These are phyloP conservation scores for Cystofilobasidium ferigula DNA, from an alignment of 768 basidiomycete genomes.

Conservation along the genomic window DNA sequence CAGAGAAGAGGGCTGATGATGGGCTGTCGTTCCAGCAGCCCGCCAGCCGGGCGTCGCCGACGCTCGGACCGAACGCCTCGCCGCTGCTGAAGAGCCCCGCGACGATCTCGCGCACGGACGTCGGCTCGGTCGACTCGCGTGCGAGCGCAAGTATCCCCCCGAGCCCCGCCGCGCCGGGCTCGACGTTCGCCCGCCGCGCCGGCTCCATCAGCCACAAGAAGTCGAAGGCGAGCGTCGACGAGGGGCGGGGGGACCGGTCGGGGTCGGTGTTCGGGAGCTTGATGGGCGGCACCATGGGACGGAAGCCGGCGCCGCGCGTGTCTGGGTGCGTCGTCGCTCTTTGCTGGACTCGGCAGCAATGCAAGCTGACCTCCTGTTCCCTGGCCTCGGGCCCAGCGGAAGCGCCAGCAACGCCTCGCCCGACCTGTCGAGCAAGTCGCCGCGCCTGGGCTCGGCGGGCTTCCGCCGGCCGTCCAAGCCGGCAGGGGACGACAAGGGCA, in stretches of 20 bases:
- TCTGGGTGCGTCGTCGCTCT: constrained; percentile 5
- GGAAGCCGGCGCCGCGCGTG: constrained; percentile 23
- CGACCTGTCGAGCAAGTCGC: constrained; percentile 8
- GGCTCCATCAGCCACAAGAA: constrained; percentile 33
- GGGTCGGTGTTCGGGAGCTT: constrained; percentile 46
- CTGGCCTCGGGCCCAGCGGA: constrained; percentile 1
- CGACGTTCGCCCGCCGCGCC: background rate
- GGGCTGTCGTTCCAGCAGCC: background rate
- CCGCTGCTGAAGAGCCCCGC: constrained; percentile 5
- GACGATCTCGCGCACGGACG: constrained; percentile 10
- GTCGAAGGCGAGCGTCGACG: constrained; percentile 36
- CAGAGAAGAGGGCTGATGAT: no score
- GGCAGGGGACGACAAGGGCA: background rate
- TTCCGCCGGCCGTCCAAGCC: constrained; percentile 22
- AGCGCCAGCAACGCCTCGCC: background rate
- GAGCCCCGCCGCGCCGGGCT: constrained; percentile 7
- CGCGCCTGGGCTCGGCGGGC: background rate
- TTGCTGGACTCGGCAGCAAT: background rate
- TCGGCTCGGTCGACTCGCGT: constrained; percentile 4
- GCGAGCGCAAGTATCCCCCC: constrained; percentile 4
- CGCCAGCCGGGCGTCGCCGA: background rate
- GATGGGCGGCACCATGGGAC: constrained; percentile 41
- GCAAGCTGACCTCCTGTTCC: background rate
- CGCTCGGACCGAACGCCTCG: background rate
- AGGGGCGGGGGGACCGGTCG: constrained; percentile 45